Evolutionary conservation across 805 yeast genomes (phyloP).

Genomic region (Candida easanensis): DNA sequence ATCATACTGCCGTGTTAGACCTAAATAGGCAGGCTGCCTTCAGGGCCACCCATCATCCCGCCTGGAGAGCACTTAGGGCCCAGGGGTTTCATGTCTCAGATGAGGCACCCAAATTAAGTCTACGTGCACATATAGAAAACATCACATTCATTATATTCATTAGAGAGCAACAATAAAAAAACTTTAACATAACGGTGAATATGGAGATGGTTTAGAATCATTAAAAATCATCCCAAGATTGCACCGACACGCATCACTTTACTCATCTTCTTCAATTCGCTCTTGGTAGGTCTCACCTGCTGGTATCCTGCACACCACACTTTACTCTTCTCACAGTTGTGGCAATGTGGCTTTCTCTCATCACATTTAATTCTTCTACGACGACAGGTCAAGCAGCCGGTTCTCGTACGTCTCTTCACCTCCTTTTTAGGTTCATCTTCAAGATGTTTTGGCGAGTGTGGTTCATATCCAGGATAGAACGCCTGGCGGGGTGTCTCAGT

Average conservation of each 20-base stretch:
- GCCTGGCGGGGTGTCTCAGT: too few relatives aligned
- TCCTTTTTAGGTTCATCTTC: constrained; percentile 7
- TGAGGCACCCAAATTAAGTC: too few relatives aligned
- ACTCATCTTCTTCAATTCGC: constrained; percentile 14
- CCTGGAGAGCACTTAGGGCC: too few relatives aligned
- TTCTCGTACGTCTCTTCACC: constrained; percentile 20
- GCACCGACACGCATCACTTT: constrained; percentile 11
- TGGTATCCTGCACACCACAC: constrained; percentile 22
- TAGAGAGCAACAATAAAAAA: too few relatives aligned
- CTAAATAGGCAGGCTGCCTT: too few relatives aligned
- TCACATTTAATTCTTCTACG: constrained; percentile 27
- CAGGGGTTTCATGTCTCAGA: too few relatives aligned
- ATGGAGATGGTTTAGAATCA: too few relatives aligned
- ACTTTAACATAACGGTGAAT: too few relatives aligned
- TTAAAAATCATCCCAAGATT: constrained; percentile 1
- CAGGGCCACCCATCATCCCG: too few relatives aligned
- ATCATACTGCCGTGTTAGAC: too few relatives aligned
- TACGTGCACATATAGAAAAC: too few relatives aligned
- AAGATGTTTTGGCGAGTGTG: neutral
- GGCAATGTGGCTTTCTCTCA: constrained; percentile 24
- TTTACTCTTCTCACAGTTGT: constrained; percentile 21
- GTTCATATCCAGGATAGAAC: neutral
- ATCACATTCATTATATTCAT: too few relatives aligned
- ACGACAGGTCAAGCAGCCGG: constrained; percentile 27
- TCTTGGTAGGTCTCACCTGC: constrained; percentile 14